Evolutionary conservation across 2,329 filamentous ascomycete species (phyloP), one percentile per base, ranked within the genome.

Genomic region (Magnaporthiopsis rhizophila): DNA sequence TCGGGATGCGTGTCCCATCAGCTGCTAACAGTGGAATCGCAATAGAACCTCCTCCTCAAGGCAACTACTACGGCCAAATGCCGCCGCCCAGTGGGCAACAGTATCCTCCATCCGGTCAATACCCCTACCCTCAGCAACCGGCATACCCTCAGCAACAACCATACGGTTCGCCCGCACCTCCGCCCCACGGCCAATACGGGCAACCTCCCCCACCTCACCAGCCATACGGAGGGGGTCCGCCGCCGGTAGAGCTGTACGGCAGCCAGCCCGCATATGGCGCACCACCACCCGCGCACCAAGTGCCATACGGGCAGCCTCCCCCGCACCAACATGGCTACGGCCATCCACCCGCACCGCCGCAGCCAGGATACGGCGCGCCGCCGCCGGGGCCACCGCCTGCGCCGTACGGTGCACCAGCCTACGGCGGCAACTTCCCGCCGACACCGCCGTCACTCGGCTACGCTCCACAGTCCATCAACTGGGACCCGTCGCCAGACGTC

Each of bases 381-480:
- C 76, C 71, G 68, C 73, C 68, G 64, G 74, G 72, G 65, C 72
- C 75, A 76, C 65, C 73, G 72, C 62, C 64, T 57, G 58, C 62
- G 69, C 73, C 56, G 69, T 70, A 68, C 7, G 45, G 45, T 9
- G 45, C 45, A n/a, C 45, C 45, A 21, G 18, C 45, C 21, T 53
- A 53, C 8, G 67, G 66, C 9, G 69, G 66, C 11, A 68, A 65
- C 65, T 71, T 72, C 38, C 80, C 83, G 58, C 85, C 89, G 13
- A 86, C 88, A 0, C 83, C 84, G 13, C 85, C 91, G 0, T 90
- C 90, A 0, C 76, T 83, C 0, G 93, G 93, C 50, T 97, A 97
- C 71, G 86, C 86, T 3, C 83, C 89, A 0, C 89, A 90, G 71
- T 79, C 85, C 59, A 89, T 91, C 58, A 81, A 85, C 36, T 88